Evolutionary conservation across 352 stramenopile species (phyloP), one percentile per base, ranked within the genome.

Genomic region (Plasmopara halstedii): DNA sequence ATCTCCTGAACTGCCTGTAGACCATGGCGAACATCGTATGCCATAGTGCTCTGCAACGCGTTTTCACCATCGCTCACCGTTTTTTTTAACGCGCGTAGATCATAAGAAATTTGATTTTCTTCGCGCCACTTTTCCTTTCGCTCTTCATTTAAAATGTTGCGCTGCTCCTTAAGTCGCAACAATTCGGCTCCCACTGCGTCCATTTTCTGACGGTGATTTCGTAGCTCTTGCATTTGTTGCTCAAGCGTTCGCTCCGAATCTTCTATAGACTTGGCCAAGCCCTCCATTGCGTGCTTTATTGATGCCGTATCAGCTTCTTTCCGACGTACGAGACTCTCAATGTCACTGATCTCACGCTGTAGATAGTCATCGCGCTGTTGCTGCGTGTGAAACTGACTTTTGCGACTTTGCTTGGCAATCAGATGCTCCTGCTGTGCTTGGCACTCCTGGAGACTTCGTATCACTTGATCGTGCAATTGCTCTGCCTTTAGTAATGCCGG

Each of bases 401-500:
- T 96, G 38, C 96, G 85, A 42, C 95, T 96, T 60, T 99, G 93
- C 56, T 97, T 98, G 17, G 88, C 90, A 50, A 98, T 97, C 7
- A 99, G 68, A 22, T 85, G 82, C 46, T 98, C 84, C 6, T 72
- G 87, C 34, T 88, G 62, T 15, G 64, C 60, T 41, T 51, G 71
- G 27, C 62, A 75, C 0, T 78, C 77, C 14, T 82, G 69, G 11
- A 93, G 58, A 17, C 73, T 58, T 38, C 45, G 50, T n/a, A 86
- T 51, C 35, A 98, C 85, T 53, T 84, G 85, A 47, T 97, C 80
- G 53, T 97, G 94, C 14, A 60, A 57, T 35, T 61, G 36, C 32
- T 83, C 63, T 3, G 69, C 70, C n/a, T 64, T 38, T 26, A 68
- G 35, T 44, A 83, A 73, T 6, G 63, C 62, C 10, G 84, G 82